These are phyloP conservation scores for Dorcoceras hygrometricum DNA, from an alignment of 257 asterid species.

Conservation along the genomic window DNA sequence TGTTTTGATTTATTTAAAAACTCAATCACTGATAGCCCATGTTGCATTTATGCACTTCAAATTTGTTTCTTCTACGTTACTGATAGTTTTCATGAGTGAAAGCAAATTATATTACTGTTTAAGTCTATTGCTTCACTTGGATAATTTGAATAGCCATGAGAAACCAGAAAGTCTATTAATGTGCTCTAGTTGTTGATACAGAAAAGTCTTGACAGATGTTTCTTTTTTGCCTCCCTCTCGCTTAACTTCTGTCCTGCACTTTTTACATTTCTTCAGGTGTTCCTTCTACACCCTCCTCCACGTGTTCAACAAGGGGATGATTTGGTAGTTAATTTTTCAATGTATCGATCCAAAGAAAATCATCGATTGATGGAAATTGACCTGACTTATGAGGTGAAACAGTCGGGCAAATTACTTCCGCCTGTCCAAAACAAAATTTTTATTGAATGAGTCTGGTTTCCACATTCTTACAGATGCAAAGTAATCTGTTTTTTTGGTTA, in stretches of 20 bases:
- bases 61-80: neutral
- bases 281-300: conserved; percentile 66
- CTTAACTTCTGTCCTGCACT: conserved; percentile 7
- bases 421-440: neutral
- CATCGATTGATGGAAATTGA: conserved; percentile 50
- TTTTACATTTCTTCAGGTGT: conserved; percentile 52
- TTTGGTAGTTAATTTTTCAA: conserved; percentile 42
- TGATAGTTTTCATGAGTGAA: neutral
- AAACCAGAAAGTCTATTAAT: neutral
- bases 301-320: conserved; percentile 49
- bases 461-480: no score
- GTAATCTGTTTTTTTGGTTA: neutral
- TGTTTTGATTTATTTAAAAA: no score
- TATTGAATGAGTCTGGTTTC: neutral
- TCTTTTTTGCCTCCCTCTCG: neutral
- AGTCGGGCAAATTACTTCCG: neutral
- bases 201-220: neutral
- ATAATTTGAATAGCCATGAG: neutral
- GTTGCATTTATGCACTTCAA: neutral
- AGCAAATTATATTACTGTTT: neutral
- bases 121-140: neutral
- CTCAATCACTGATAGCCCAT: neutral
- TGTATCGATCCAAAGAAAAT: conserved; percentile 75
- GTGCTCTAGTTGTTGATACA: neutral
- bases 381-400: neutral